A percentile compares a stretch with the other conserved stretches of the same genome.
Conservation (phyloP, 2,329 filamentous ascomycete genomes). For the Zasmidium citrigriseum region DNA sequence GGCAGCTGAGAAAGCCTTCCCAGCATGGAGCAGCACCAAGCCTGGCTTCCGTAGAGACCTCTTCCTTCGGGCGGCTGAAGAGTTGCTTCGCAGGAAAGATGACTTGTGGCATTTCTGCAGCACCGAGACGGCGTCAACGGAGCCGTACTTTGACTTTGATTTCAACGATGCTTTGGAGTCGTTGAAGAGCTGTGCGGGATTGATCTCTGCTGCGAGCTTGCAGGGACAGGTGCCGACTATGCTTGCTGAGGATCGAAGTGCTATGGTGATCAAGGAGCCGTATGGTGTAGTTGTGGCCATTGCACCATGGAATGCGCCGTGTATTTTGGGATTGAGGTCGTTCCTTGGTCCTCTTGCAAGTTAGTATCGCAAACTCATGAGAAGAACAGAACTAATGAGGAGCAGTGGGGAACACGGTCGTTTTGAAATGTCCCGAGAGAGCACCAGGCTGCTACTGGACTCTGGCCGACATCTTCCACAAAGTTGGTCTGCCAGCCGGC, state of each 20-base stretch:
- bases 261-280: conserved; percentile 65
- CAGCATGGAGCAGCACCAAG: conserved; percentile 65
- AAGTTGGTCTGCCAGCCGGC: conserved; percentile 74
- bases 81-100: conserved; percentile 61
- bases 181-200: conserved; percentile 54
- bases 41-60: conserved; percentile 66
- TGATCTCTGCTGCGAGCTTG: conserved; percentile 46
- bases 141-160: conserved; percentile 40
- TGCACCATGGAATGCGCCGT: conserved; percentile 69
- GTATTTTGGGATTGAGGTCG: conserved; percentile 47
- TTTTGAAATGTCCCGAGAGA: conserved; percentile 70
- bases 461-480: conserved; percentile 62
- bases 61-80: conserved; percentile 65
- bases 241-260: conserved; percentile 58
- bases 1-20: conserved; percentile 68
- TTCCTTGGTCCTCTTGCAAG: conserved; percentile 60
- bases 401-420: conserved; percentile 67
- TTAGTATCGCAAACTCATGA: neutral
- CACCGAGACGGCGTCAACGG: conserved; percentile 55
- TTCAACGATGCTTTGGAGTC: conserved; percentile 42
- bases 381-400: neutral
- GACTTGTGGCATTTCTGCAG: conserved; percentile 63
- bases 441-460: conserved; percentile 57
- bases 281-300: conserved; percentile 77
- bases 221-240: conserved; percentile 49